phyloP scores from a whole-genome alignment of 768 basidiomycete genomes.

The Phylloporus scabripes region DNA sequence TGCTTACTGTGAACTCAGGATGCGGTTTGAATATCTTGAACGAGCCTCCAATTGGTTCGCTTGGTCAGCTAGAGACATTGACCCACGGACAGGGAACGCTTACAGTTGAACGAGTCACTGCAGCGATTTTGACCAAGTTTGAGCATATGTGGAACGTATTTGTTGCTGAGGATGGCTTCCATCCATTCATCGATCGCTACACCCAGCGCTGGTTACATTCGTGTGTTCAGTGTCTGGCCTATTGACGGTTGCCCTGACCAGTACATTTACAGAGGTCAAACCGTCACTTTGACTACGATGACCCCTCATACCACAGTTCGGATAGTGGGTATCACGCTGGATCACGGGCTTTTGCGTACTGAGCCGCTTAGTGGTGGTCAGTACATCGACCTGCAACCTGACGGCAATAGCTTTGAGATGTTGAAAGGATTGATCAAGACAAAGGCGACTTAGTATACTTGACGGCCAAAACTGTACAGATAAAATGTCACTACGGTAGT shows the following conservation, averaged over 20 bases:
- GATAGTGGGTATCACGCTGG: conserved; percentile 80
- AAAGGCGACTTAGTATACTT: conserved; percentile 11
- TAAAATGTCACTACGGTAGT: neutral
- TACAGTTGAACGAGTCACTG: conserved; percentile 69
- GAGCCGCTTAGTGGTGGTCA: conserved; percentile 37
- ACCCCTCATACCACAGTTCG: conserved; percentile 65
- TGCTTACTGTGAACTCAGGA: conserved; percentile 42
- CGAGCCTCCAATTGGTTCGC: conserved; percentile 73
- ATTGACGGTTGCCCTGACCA: conserved; percentile 3
- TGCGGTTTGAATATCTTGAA: conserved; percentile 88
- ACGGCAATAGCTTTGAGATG: conserved; percentile 95
- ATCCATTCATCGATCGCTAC: conserved; percentile 76
- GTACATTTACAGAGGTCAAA: conserved; percentile 57
- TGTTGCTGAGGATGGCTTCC: conserved; percentile 57
- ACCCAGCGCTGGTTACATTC: conserved; percentile 84
- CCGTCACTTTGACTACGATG: conserved; percentile 75
- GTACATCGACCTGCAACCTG: conserved; percentile 91
- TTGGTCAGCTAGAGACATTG: conserved; percentile 58
- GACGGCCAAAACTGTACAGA: neutral
- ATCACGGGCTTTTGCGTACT: conserved; percentile 84
- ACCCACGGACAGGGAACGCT: conserved; percentile 27
- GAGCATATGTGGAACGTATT: conserved; percentile 76
- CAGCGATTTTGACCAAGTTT: conserved; percentile 70
- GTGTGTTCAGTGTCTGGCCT: conserved; percentile 44
- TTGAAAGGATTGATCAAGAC: conserved; percentile 74